Conservation (phyloP, 108 stramenopile species). For the Skeletonema grethae region DNA sequence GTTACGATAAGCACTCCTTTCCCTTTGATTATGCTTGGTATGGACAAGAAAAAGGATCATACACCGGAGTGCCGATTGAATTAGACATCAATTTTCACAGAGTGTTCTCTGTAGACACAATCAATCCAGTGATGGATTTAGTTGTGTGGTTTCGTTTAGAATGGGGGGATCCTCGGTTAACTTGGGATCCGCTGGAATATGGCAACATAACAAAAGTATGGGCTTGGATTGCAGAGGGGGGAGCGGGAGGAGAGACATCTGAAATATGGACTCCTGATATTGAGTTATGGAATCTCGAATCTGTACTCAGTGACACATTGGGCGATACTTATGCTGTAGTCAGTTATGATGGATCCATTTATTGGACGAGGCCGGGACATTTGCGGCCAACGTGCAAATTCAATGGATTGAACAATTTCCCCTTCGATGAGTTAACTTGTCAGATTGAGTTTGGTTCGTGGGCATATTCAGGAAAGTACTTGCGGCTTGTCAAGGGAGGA, state of each 20-base stretch:
- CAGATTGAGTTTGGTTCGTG: slow-evolving; percentile 48
- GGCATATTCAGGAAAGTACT: slow-evolving; percentile 35
- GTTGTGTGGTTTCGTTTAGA: slow-evolving; percentile 46
- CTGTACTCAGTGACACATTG: slow-evolving; percentile 14
- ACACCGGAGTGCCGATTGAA: slow-evolving; percentile 39
- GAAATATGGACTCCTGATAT: slow-evolving; percentile 61
- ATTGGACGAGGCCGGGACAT: slow-evolving; percentile 48
- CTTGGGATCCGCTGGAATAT: slow-evolving; percentile 41
- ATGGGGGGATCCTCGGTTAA: slow-evolving; percentile 48
- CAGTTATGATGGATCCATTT: slow-evolving; percentile 24
- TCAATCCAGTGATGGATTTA: slow-evolving; percentile 38
- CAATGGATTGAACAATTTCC: slow-evolving; percentile 41
- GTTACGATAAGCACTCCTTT: slow-evolving; percentile 37
- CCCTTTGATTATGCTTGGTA: slow-evolving; percentile 53
- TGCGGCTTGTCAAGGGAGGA: slow-evolving; percentile 19
- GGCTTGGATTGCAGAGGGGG: slow-evolving; percentile 42
- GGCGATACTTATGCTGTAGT: slow-evolving; percentile 41
- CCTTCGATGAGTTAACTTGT: slow-evolving; percentile 42
- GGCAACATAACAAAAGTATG: slow-evolving; percentile 23
- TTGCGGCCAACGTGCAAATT: slow-evolving; percentile 45
- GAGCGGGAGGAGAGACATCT: slow-evolving; percentile 38
- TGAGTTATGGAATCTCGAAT: slow-evolving; percentile 48
- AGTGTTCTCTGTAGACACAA: slow-evolving; percentile 34
- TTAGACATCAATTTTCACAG: slow-evolving; percentile 44
- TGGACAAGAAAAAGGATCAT: neutral